A percentile compares a stretch with the other conserved stretches of the same genome.
phyloP scores from a whole-genome alignment of 257 asterid species.

The Orobanche coerulescens region DNA sequence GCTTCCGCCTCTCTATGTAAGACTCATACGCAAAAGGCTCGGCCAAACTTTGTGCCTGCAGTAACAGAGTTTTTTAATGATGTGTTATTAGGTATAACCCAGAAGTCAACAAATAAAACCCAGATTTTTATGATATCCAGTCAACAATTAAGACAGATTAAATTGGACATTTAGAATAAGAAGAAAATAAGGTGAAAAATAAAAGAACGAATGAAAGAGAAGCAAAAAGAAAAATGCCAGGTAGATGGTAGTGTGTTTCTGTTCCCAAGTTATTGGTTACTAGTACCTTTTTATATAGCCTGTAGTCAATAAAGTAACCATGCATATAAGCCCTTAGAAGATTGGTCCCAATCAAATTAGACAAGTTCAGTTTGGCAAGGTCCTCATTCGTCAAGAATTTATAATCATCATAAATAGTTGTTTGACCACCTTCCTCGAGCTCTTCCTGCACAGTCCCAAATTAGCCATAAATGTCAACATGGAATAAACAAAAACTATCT shows the following conservation, averaged over 20 bases:
- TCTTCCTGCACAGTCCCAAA: slow-evolving; percentile 59
- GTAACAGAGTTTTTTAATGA: slow-evolving; percentile 11
- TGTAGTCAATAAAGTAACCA: slow-evolving; percentile 77
- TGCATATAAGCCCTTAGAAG: slow-evolving; percentile 90
- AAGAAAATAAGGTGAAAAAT: too few relatives aligned
- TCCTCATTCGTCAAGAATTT: slow-evolving; percentile 87
- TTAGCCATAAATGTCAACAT: slow-evolving; percentile 5
- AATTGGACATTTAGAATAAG: too few relatives aligned
- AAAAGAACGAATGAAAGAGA: too few relatives aligned
- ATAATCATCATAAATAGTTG: slow-evolving; percentile 84
- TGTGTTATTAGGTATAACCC: slow-evolving; percentile 4
- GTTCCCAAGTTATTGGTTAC: not conserved
- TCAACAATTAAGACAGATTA: not conserved
- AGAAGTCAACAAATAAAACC: not conserved
- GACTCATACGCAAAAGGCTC: slow-evolving; percentile 73
- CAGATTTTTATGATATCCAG: too few relatives aligned
- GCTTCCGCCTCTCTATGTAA: slow-evolving; percentile 57
- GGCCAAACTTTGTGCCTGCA: slow-evolving; percentile 70
- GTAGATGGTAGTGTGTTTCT: not conserved
- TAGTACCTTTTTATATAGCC: slow-evolving; percentile 75
- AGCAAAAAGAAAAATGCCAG: not conserved
- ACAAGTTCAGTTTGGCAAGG: slow-evolving; percentile 62
- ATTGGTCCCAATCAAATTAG: slow-evolving; percentile 73
- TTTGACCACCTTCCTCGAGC: slow-evolving; percentile 84
- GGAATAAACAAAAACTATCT: not conserved